Evolutionary conservation across 2,329 filamentous ascomycete species (phyloP), one percentile per base, ranked within the genome.

Genomic region (Stachybotrys chlorohalonatus): DNA sequence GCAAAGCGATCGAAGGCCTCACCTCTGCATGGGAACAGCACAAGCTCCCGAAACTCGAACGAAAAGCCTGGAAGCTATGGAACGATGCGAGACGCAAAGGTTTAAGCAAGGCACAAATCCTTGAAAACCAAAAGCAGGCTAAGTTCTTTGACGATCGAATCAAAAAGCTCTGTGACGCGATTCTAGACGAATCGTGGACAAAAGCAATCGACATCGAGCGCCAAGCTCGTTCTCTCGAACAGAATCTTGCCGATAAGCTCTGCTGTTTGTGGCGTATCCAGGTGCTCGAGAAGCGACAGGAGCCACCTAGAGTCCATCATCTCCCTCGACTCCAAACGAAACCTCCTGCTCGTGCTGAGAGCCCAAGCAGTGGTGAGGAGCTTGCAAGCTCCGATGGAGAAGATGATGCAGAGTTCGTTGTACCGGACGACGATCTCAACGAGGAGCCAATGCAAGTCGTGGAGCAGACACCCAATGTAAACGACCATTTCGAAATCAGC

Each of bases 21-120:
- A 74, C 76, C 51, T 63, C 70, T 4, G 66, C 69, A 5, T 93
- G 88, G 87, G 68, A 69, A n/a, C 66, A 73, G n/a, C 73, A 70
- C 1, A 84, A 83, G 58, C 73, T 82, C 7, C 79, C 82, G 0
- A 80, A 74, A 53, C 71, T 81, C 13, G 71, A 82, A 54, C 66
- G 66, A 6, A 83, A 77, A 55, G 87, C 86, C 0, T 78, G 81
- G 63, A 68, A 64, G 4, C 60, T 87, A 2, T 95, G 89, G 90
- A 70, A 66, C 4, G 60, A 75, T 46, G 81, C 81, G 32, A 80
- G 75, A 52, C 73, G 71, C 9, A 65, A 68, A 47, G 69, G 70
- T 62, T 68, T 65, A 2, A 62, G 54, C 36, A 62, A 52, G 6
- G 59, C 58, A 1, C 70, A 78, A 31, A 76, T 85, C 16, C 65